Percentiles rank a stretch among this genome's conserved stretches.
Conservation (phyloP, 345 rosid genomes). For the Theobroma cacao region DNA sequence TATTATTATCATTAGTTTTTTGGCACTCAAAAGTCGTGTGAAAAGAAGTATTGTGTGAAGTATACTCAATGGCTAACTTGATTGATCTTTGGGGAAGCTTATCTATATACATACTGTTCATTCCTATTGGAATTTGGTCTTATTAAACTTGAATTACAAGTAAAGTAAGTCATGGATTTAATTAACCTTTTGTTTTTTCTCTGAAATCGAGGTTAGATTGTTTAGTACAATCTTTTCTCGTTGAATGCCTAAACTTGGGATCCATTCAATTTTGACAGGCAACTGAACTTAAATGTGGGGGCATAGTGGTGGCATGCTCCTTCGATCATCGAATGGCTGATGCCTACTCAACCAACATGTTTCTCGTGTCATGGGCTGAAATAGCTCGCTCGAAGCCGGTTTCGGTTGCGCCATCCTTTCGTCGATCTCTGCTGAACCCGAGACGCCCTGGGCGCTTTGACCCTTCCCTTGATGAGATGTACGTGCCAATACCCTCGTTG, state of each 20-base stretch:
- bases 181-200: too few relatives aligned
- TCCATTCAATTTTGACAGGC: constrained; percentile 28
- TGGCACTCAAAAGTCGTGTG: too few relatives aligned
- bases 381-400: constrained; percentile 30
- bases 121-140: too few relatives aligned
- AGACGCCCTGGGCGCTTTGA: constrained; percentile 34
- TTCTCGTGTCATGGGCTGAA: constrained; percentile 67
- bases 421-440: constrained; percentile 54
- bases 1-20: too few relatives aligned
- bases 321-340: constrained; percentile 71
- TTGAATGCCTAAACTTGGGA: neutral
- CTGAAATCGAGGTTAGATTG: neutral
- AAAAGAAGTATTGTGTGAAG: too few relatives aligned
- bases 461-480: constrained; percentile 37
- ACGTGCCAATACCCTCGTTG: constrained; percentile 33
- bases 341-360: constrained; percentile 61
- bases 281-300: constrained; percentile 53
- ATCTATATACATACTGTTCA: too few relatives aligned
- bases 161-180: too few relatives aligned
- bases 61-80: too few relatives aligned
- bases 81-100: too few relatives aligned
- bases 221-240: neutral
- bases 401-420: constrained; percentile 38
- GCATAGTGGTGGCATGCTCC: constrained; percentile 54
- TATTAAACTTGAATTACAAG: too few relatives aligned